Base-by-base conservation (phyloP, 2,329 filamentous ascomycete genomes). In the Aspergillus aculeatus region DNA sequence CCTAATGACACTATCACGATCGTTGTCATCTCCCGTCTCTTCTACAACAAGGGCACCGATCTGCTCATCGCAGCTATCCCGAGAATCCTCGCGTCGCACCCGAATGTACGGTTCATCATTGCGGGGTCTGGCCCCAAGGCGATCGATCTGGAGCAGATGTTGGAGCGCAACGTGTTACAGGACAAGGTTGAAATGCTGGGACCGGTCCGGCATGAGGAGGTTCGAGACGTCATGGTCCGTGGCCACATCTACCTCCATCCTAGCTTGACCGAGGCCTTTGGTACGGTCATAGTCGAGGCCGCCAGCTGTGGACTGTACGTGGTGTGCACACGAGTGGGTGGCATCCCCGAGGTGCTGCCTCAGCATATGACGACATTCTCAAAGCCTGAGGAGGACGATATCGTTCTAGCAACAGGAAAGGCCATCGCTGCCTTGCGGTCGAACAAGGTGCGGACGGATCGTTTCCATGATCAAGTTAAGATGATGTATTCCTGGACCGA, bases 401-500 rank as follows among this genome's bases (percentile, higher is more conserved):
- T 99, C 11, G 94, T 99, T 0, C 83, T 87, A 47, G 95, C 94
- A 3, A 97, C 96, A 0, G 90, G 91, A 19, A 89, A 89, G 66
- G 95, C 96, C 19, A 98, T 99, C 62, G 89, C 88, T 0, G 89
- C 91, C 31, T 83, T 99, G 58, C 88, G 94, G 49, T 89, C 89
- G 5, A 94, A 93, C 67, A 91, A 89, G 68, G 89, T 99, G 29
- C 88, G 92, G 63, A 96, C 95, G 0, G 94, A 98, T 73, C 86
- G 89, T 47, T 99, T 99, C 72, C 95, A 99, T 73, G 94, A 96
- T 66, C 91, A 98, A 75, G 95, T 99, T 63, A 92, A 94, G 76
- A 91, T 90, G 80, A 98, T 98, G 95, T 99, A 99, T 78, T 96
- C 92, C 1, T 99, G 95, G 95, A 91, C 91, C 29, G 94, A 99